Evolutionary conservation across 306 rosid genomes (phyloP).

Genomic region (Rosa rugosa): DNA sequence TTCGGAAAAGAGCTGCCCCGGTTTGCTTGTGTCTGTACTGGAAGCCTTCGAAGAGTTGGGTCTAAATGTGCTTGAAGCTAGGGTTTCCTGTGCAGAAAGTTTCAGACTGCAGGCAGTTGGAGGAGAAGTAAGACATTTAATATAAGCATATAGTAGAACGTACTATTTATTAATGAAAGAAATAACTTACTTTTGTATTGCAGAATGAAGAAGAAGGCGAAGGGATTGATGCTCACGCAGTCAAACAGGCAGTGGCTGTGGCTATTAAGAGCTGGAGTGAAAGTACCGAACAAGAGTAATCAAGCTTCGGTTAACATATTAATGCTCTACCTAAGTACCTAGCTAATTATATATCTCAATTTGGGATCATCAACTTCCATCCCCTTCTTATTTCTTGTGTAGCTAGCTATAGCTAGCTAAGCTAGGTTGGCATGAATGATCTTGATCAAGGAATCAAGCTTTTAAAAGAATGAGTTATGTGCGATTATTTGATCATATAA

Average conservation of each 20-base stretch:
- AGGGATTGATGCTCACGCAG: constrained; percentile 43
- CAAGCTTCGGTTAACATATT: constrained; percentile 11
- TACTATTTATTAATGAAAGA: background rate
- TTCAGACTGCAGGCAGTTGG: constrained; percentile 86
- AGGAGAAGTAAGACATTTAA: constrained; percentile 62
- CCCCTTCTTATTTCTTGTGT: background rate
- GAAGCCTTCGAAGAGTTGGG: constrained; percentile 89
- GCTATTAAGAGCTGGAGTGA: constrained; percentile 59
- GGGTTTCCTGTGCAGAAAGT: constrained; percentile 92
- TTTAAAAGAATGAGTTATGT: background rate
- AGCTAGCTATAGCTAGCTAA: constrained; percentile 6
- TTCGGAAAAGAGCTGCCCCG: constrained; percentile 66
- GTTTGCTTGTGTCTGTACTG: constrained; percentile 80
- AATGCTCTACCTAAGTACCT: background rate
- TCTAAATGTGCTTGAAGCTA: constrained; percentile 85
- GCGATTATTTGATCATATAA: background rate
- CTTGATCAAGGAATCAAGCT: background rate
- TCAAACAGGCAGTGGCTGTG: constrained; percentile 46
- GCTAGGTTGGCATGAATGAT: constrained; percentile 19
- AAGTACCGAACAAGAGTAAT: constrained; percentile 34
- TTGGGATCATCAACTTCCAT: background rate
- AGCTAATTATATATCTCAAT: background rate
- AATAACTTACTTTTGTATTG: background rate
- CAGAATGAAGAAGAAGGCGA: constrained; percentile 50
- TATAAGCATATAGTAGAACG: background rate